These are phyloP conservation scores for Boletus mariae DNA, from an alignment of 1,284 basidiomycete genomes.

Conservation along the genomic window DNA sequence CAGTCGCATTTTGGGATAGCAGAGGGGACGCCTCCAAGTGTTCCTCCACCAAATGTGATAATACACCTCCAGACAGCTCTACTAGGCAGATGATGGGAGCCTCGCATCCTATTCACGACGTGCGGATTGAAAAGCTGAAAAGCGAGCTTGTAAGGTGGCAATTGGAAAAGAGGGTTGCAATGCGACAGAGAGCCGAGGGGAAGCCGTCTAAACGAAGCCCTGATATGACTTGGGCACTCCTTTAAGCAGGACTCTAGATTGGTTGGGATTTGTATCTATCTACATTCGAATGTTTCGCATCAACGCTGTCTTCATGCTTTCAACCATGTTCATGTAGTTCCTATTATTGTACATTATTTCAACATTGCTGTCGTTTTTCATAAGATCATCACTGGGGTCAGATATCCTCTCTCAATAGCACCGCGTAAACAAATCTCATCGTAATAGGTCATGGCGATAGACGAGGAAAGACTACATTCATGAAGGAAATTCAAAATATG, in stretches of 20 bases:
- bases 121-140: constrained; percentile 46
- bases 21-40: constrained; percentile 40
- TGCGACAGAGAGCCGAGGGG: constrained; percentile 20
- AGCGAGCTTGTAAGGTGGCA: constrained; percentile 57
- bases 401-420: too few species aligned
- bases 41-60: constrained; percentile 27
- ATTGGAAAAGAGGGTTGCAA: constrained; percentile 35
- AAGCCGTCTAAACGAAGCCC: constrained; percentile 14
- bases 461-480: too few species aligned
- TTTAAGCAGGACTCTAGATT: constrained; percentile 11
- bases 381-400: too few species aligned
- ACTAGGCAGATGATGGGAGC: constrained; percentile 34
- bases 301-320: neutral
- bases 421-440: too few species aligned
- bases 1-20: constrained; percentile 72
- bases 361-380: too few species aligned
- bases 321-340: neutral
- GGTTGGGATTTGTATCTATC: constrained; percentile 2
- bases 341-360: neutral
- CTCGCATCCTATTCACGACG: constrained; percentile 53
- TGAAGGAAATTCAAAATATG: neutral
- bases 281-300: neutral
- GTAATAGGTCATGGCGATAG: too few species aligned
- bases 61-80: constrained; percentile 4
- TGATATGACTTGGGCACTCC: constrained; percentile 7